Evolutionary conservation across 306 rosid genomes (phyloP).

Genomic region (Castanea crenata): DNA sequence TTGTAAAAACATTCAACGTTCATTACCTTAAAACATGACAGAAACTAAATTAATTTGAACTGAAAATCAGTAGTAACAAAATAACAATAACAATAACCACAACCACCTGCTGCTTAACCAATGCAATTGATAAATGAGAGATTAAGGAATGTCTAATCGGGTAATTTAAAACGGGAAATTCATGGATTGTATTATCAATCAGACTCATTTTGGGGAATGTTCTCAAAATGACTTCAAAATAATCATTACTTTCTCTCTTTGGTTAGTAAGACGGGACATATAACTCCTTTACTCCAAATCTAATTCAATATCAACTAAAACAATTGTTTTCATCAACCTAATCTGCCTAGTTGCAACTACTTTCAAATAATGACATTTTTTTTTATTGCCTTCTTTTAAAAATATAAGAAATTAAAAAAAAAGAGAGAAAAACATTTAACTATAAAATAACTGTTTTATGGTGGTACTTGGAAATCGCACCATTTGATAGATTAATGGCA

Average conservation of each 20-base stretch:
- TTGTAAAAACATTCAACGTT: background rate
- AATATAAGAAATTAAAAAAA: too few relatives aligned
- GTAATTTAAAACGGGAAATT: background rate
- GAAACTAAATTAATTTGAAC: background rate
- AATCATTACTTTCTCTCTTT: background rate
- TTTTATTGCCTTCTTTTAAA: background rate
- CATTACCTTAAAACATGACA: background rate
- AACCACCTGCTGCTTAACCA: too few relatives aligned
- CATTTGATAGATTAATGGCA: background rate
- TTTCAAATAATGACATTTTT: slow-evolving; percentile 20
- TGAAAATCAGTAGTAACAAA: background rate
- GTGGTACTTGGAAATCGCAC: too few relatives aligned
- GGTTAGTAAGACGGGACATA: slow-evolving; percentile 22
- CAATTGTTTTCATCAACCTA: slow-evolving; percentile 61
- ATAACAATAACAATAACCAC: background rate
- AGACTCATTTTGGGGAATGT: background rate
- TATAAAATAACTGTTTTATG: background rate
- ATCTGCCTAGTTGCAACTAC: slow-evolving; percentile 41
- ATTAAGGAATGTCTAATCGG: background rate
- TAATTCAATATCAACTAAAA: slow-evolving; percentile 19
- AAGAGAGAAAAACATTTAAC: too few relatives aligned
- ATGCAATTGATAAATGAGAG: background rate
- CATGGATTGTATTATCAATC: background rate
- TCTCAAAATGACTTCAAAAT: background rate
- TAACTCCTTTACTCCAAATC: slow-evolving; percentile 42